These are phyloP conservation scores for Pseudogymnoascus sp. DNA, from an alignment of 2,329 filamentous ascomycete genomes.

Conservation along the genomic window DNA sequence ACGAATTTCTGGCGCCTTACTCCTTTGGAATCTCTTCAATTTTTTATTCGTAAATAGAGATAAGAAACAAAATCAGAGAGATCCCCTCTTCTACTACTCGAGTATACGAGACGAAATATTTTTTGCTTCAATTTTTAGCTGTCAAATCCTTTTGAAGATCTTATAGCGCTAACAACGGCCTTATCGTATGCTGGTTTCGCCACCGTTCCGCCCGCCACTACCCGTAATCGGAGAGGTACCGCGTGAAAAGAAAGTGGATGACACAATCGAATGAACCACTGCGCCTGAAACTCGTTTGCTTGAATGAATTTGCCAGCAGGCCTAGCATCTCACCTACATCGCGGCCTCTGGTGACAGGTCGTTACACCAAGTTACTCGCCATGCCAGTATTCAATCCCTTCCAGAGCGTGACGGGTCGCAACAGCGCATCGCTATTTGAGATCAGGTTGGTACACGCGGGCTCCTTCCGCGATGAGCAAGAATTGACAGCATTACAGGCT, in stretches of 20 bases:
- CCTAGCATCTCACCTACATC: neutral
- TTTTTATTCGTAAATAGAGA: neutral
- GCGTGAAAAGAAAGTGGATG: conserved; percentile 7
- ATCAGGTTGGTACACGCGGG: conserved; percentile 26
- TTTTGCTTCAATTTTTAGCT: neutral
- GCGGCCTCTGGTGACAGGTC: neutral
- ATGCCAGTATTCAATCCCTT: conserved; percentile 31
- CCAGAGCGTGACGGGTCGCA: conserved; percentile 26
- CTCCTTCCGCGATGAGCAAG: conserved; percentile 10
- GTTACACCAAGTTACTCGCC: neutral
- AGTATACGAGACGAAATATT: neutral
- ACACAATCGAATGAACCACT: neutral
- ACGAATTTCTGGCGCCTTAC: neutral
- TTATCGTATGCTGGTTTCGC: conserved; percentile 1
- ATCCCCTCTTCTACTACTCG: neutral
- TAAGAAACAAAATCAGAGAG: neutral
- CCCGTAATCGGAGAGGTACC: conserved; percentile 6
- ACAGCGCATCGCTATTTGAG: conserved; percentile 30
- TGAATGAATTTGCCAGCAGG: conserved; percentile 4
- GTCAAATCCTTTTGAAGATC: neutral
- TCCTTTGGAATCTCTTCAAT: neutral
- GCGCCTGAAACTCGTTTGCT: neutral
- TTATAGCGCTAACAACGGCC: neutral
- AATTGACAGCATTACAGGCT: conserved; percentile 42
- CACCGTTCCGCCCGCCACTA: conserved; percentile 1